Conservation (phyloP, 768 basidiomycete genomes). For the Candolleomyces efflorescens region DNA sequence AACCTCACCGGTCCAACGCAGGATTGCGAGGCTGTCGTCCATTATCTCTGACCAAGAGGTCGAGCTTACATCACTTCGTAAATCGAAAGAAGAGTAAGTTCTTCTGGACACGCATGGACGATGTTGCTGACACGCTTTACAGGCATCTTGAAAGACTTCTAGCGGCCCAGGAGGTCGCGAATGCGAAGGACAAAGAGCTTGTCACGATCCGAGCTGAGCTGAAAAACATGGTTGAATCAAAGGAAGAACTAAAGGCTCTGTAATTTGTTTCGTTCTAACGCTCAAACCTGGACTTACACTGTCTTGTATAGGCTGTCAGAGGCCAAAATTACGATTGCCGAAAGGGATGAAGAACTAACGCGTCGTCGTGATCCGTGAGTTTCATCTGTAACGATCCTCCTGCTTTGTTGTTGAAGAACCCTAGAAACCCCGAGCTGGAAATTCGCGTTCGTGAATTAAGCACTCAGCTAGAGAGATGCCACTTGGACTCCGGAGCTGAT, state of each 20-base stretch:
- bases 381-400: neutral
- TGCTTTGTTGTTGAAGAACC: neutral
- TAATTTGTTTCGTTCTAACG: slow-evolving; percentile 5
- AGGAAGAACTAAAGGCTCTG: slow-evolving; percentile 23
- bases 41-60: slow-evolving; percentile 5
- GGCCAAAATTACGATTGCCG: slow-evolving; percentile 16
- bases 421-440: slow-evolving; percentile 11
- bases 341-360: slow-evolving; percentile 16
- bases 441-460: slow-evolving; percentile 6
- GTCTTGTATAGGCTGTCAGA: slow-evolving; percentile 18
- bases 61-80: slow-evolving; percentile 13
- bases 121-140: neutral
- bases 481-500: neutral
- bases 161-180: slow-evolving; percentile 19
- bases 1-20: neutral
- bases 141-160: slow-evolving; percentile 19
- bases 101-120: neutral
- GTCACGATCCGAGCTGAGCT: slow-evolving; percentile 16
- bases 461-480: slow-evolving; percentile 5
- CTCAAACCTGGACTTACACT: neutral
- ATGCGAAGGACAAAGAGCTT: slow-evolving; percentile 22
- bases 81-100: slow-evolving; percentile 18
- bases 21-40: slow-evolving; percentile 11
- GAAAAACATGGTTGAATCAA: slow-evolving; percentile 20
- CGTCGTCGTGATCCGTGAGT: slow-evolving; percentile 12